Percentiles rank a stretch among this genome's conserved stretches.
phyloP scores from a whole-genome alignment of 768 basidiomycete genomes.

The Collybia sp. region DNA sequence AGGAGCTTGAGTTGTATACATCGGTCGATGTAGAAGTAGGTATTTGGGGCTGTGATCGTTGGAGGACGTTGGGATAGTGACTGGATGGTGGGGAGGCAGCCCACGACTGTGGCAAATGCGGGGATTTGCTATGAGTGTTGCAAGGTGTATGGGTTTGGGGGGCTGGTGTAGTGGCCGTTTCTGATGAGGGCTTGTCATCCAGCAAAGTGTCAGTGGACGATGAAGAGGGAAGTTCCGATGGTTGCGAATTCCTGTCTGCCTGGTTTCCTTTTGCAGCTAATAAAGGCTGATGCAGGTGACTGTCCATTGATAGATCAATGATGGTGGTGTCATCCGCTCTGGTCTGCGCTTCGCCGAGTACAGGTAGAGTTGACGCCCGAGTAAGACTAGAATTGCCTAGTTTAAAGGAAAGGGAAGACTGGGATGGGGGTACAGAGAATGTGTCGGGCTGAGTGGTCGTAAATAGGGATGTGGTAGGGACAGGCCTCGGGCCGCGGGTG shows the following conservation, averaged over 20 bases:
- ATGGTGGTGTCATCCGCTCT: no score
- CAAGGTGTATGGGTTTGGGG: not conserved
- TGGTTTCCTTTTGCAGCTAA: no score
- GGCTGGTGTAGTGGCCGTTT: not conserved
- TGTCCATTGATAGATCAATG: no score
- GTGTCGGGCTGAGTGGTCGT: conserved; percentile 19
- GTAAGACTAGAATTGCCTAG: conserved; percentile 8
- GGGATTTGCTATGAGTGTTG: not conserved
- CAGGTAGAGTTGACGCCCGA: conserved; percentile 2
- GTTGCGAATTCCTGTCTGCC: no score
- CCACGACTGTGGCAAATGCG: not conserved
- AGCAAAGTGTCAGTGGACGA: no score
- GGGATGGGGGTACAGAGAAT: conserved; percentile 7
- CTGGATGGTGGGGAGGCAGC: conserved; percentile 9
- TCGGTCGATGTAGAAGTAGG: conserved; percentile 9
- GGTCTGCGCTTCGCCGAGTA: no score
- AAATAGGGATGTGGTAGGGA: conserved; percentile 16
- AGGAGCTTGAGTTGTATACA: conserved; percentile 21
- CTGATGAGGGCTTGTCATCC: no score
- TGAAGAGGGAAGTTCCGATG: not conserved
- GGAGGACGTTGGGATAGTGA: conserved; percentile 7
- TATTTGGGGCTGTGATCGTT: conserved; percentile 4
- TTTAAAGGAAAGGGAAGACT: conserved; percentile 25
- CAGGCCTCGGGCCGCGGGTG: conserved; percentile 30
- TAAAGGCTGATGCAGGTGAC: no score